Base-by-base conservation (phyloP, 768 basidiomycete genomes). In the Auriculariales sp. region DNA sequence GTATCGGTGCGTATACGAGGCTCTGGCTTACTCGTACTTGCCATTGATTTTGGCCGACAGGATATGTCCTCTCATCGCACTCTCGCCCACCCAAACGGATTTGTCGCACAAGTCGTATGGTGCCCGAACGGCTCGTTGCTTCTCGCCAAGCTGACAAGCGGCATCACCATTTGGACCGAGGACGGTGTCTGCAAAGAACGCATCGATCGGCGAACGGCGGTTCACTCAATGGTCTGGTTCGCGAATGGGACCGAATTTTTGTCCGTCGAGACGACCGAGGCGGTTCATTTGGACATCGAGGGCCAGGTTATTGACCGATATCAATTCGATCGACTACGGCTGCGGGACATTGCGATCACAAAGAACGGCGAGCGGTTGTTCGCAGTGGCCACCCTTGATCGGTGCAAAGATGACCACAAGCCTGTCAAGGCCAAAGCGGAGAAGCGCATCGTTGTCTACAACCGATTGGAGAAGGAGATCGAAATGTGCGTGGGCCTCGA, bases 21-120 rank as follows among this genome's bases (percentile, higher is more conserved):
- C n/a, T n/a, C n/a, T n/a, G n/a, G n/a, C n/a, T n/a, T n/a, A n/a
- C n/a, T n/a, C n/a, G n/a, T n/a, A 15, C 5, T 28, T 24, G 6
- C 24, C 27, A 11, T 14, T 19, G 19, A 27, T 3, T 17, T 46
- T 28, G 56, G 39, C 3, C 51, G 44, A 36, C 55, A 81, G 80
- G 72, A 77, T 49, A 72, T 75, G 9, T 75, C 66, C n/a, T 66
- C 70, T 3, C 80, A 82, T 57, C 74, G 79, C 33, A 71, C 75
- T 12, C 70, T 86, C n/a, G 78, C 77, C 0, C 81, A 85, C 57
- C 67, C 78, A 3, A 71, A 75, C 53, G 80, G 79, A 15, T 83
- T 85, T 61, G 77, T 83, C 29, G 75, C 77, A 29, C 83, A 84
- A 62, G 82, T 85, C 28, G 82, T 81, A 28, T 87, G 83, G 81